phyloP scores from a whole-genome alignment of 2,329 filamentous ascomycete genomes.

The Fusarium protoensiforme region DNA sequence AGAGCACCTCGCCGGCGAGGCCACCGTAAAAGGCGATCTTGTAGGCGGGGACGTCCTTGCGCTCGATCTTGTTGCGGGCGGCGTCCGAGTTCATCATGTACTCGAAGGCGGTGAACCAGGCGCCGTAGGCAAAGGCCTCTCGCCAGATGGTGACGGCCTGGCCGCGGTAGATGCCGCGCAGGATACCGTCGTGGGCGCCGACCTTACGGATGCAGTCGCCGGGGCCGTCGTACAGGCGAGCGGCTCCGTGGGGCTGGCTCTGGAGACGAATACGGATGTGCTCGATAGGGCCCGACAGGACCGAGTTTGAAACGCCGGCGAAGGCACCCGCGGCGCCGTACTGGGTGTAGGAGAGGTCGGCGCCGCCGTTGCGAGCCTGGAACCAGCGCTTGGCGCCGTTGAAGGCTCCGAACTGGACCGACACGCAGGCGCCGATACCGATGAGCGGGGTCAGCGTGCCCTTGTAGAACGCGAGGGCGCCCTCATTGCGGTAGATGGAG shows the following conservation, averaged over 20 bases:
- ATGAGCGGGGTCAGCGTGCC: conserved; percentile 94
- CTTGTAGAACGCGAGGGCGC: conserved; percentile 95
- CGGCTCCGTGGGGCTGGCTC: conserved; percentile 90
- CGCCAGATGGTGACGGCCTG: conserved; percentile 85
- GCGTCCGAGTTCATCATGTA: conserved; percentile 95
- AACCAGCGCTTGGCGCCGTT: conserved; percentile 89
- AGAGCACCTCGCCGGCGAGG: conserved; percentile 91
- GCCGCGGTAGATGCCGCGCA: conserved; percentile 85
- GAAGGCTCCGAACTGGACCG: conserved; percentile 98
- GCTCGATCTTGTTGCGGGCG: conserved; percentile 77
- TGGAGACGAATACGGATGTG: conserved; percentile 96
- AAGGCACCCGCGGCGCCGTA: conserved; percentile 94
- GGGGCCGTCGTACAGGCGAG: conserved; percentile 82
- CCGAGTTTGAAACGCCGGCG: conserved; percentile 89
- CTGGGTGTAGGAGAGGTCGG: conserved; percentile 78
- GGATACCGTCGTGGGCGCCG: conserved; percentile 69
- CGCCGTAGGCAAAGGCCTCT: conserved; percentile 93
- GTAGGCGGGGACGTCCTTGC: conserved; percentile 81
- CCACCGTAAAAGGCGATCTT: conserved; percentile 95
- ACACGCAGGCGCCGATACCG: conserved; percentile 96
- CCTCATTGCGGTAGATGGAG: conserved; percentile 89
- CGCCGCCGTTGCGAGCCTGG: conserved; percentile 76
- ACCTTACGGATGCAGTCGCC: conserved; percentile 92
- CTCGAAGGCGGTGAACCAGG: conserved; percentile 96
- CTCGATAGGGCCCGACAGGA: conserved; percentile 92